Percentiles rank a stretch among this genome's conserved stretches.
These are phyloP conservation scores for Alternaria sp. DNA, from an alignment of 2,329 filamentous ascomycete genomes.

Conservation along the genomic window DNA sequence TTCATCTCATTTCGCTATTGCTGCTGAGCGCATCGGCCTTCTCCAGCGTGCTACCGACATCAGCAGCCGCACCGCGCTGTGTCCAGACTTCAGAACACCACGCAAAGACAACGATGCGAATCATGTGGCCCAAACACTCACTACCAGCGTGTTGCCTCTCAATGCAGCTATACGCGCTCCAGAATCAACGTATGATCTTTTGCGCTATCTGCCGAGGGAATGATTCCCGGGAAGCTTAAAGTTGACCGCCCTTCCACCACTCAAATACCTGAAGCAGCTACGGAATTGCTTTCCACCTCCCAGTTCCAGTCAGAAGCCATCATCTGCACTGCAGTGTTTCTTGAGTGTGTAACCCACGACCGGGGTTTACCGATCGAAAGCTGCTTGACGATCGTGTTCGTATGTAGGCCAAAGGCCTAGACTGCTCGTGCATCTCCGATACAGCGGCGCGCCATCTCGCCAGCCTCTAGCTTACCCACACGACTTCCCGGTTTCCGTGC, in stretches of 20 bases:
- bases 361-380: conserved; percentile 7
- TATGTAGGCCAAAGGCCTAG: background rate
- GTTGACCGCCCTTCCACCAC: background rate
- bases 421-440: background rate
- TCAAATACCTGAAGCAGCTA: background rate
- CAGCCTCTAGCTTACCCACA: conserved; percentile 1
- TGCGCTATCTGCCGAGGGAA: background rate
- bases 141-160: background rate
- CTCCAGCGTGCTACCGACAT: background rate
- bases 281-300: background rate
- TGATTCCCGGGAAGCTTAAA: background rate
- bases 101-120: background rate
- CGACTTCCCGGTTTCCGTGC: conserved; percentile 3
- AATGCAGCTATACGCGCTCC: background rate
- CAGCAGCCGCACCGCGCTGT: background rate
- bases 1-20: background rate
- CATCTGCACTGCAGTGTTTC: conserved; percentile 1
- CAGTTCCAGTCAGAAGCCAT: conserved; percentile 4
- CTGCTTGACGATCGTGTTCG: conserved; percentile 4
- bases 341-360: background rate
- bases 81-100: background rate
- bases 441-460: conserved; percentile 3
- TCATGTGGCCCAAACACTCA: conserved; percentile 1
- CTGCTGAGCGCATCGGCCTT: background rate
- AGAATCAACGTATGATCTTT: background rate